These are phyloP conservation scores for Debaryomyces castellii DNA, from an alignment of 805 yeast genomes.

Conservation along the genomic window DNA sequence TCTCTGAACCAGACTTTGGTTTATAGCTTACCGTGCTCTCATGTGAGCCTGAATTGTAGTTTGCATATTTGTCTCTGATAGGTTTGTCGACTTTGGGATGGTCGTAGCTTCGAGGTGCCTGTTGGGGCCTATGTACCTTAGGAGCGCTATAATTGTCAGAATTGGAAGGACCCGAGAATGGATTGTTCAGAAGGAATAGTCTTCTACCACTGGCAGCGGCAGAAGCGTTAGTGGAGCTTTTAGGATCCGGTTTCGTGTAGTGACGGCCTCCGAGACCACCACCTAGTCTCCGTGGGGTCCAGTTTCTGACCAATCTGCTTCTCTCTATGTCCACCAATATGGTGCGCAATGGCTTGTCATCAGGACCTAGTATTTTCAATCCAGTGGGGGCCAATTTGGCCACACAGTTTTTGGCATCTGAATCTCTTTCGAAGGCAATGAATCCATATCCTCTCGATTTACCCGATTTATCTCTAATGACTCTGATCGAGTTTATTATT, in stretches of 20 bases:
- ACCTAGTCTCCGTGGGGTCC: conserved; percentile 77
- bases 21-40: conserved; percentile 1
- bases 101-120: conserved; percentile 2
- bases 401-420: conserved; percentile 61
- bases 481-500: conserved; percentile 54
- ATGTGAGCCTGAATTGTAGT: conserved; percentile 10
- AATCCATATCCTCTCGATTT: conserved; percentile 84
- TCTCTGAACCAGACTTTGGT: conserved; percentile 4
- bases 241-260: conserved; percentile 41
- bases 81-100: conserved; percentile 7
- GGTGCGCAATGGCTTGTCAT: conserved; percentile 48
- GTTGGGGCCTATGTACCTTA: background rate
- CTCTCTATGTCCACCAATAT: conserved; percentile 73
- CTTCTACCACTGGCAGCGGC: conserved; percentile 37
- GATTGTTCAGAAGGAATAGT: conserved; percentile 15
- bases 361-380: conserved; percentile 22
- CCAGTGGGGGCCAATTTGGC: conserved; percentile 53
- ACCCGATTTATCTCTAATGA: conserved; percentile 35
- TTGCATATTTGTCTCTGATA: conserved; percentile 22
- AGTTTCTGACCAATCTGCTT: conserved; percentile 61
- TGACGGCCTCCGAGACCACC: conserved; percentile 93
- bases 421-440: conserved; percentile 61
- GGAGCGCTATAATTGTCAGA: background rate
- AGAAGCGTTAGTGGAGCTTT: conserved; percentile 26
- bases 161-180: conserved; percentile 7